Evolutionary conservation across 441 rosid species (phyloP).

Genomic region (Euphorbia corollata): DNA sequence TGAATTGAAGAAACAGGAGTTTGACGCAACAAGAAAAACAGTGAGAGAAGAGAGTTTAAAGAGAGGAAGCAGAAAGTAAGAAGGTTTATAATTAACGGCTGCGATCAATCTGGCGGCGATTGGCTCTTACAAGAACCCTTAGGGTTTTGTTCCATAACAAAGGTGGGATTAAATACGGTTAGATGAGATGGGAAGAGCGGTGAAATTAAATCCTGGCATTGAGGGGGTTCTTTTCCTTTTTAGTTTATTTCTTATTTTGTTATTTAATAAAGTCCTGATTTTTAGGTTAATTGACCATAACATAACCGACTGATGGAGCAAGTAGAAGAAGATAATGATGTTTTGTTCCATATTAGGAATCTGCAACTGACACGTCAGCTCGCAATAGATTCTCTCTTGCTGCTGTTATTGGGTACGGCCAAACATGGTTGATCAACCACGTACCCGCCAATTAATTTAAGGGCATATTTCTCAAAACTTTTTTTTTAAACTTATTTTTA

Average conservation of each 20-base stretch:
- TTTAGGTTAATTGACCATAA: slow-evolving; percentile 38
- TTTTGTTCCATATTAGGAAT: slow-evolving; percentile 27
- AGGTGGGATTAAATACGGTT: slow-evolving; percentile 30
- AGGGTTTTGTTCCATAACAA: slow-evolving; percentile 56
- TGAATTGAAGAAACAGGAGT: neutral
- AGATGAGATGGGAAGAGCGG: slow-evolving; percentile 5
- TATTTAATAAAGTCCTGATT: slow-evolving; percentile 15
- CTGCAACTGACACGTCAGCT: slow-evolving; percentile 32
- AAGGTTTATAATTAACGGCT: slow-evolving; percentile 30
- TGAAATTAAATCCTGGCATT: neutral
- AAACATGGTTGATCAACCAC: neutral
- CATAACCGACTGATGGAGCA: slow-evolving; percentile 29
- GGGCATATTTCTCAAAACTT: too few relatives aligned
- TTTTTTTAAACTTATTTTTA: too few relatives aligned
- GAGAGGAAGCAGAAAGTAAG: neutral
- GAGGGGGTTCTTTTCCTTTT: neutral
- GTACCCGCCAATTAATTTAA: neutral
- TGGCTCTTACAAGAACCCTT: slow-evolving; percentile 64
- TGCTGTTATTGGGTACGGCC: neutral
- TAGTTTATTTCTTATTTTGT: neutral
- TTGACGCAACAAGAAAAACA: slow-evolving; percentile 15
- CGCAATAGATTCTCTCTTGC: neutral
- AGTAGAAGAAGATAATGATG: slow-evolving; percentile 19
- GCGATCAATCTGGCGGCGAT: slow-evolving; percentile 71
- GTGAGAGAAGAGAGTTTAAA: slow-evolving; percentile 11